Base-by-base conservation (phyloP, 192 early-diverging fungal genomes). In the Linnemannia schmuckeri region DNA sequence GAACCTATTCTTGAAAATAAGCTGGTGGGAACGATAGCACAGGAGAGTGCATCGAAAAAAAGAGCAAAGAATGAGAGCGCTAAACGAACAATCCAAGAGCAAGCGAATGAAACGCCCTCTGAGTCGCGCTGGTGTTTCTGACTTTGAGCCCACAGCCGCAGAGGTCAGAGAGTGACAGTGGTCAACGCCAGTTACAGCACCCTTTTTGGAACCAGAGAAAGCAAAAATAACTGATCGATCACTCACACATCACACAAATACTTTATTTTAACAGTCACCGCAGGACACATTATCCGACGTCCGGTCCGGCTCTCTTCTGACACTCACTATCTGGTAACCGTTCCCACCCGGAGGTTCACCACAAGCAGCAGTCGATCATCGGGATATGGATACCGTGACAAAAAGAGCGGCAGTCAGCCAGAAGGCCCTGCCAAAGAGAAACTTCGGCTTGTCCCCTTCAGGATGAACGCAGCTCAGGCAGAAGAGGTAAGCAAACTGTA, bases 401-500 rank as follows among this genome's bases (percentile, higher is more conserved):
- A 70, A 12, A 69, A 63, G 30, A 49, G 74, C 30, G 7, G 52
- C 24, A 40, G 57, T 27, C 35, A 27, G 7, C 17, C 55, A 18
- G 82, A 88, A 33, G 90, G 90, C 1, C 90, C 90, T 6, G 3
- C 74, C 7, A 76, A 89, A 37, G 87, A 90, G 37, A 91, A 91
- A 76, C 44, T 91, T 7, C 82, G 88, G 20, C 72, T 89, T 35
- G 89, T 91, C 22, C 89, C 91, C 9, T 91, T 91, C 52, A 79
- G 70, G 33, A 89, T 90, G 73, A 88, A 89, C 55, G 79, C 87
- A n/a, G 85, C 83, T 54, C 88, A 88, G 47, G 91, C 91, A n/a
- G 91, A 91, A 66, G 87, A 89, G 80, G 91, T 91, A 76, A 79
- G 27, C 7, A 70, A n/a, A 5, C 13, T 6, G 37, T 54, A 52